phyloP scores from a whole-genome alignment of 2,329 filamentous ascomycete species.

The Tetracladium maxilliforme region DNA sequence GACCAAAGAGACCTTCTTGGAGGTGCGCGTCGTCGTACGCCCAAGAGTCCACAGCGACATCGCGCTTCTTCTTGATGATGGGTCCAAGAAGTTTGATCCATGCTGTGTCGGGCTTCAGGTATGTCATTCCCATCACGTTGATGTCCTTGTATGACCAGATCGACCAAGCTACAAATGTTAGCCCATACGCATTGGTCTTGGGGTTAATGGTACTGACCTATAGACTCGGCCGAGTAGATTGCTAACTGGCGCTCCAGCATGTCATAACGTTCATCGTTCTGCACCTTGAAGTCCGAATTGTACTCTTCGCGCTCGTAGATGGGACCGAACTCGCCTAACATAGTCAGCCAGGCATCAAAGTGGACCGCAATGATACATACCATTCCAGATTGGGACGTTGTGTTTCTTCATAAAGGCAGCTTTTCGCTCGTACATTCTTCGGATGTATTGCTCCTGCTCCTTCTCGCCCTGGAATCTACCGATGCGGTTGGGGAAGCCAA shows the following conservation, averaged over 20 bases:
- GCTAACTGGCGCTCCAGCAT: conserved; percentile 1
- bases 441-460: conserved; percentile 22
- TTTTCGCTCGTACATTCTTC: conserved; percentile 27
- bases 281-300: conserved; percentile 1
- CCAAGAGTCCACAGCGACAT: conserved; percentile 3
- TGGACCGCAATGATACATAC: conserved; percentile 15
- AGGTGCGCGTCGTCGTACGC: conserved; percentile 26
- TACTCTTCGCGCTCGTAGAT: conserved; percentile 1
- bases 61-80: conserved; percentile 3
- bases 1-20: conserved; percentile 8
- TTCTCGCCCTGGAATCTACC: conserved; percentile 21
- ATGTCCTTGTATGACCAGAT: conserved; percentile 4
- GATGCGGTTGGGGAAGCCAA: conserved; percentile 26
- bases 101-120: conserved; percentile 2
- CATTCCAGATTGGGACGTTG: conserved; percentile 31
- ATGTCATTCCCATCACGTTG: conserved; percentile 4
- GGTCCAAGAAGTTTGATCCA: conserved; percentile 3
- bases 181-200: conserved; percentile 10
- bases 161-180: too few relatives aligned
- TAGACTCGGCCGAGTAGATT: conserved; percentile 1
- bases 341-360: neutral
- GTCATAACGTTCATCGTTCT: conserved; percentile 1
- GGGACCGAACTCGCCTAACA: conserved; percentile 1
- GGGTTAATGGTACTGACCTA: conserved; percentile 2
- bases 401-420: conserved; percentile 27